Evolutionary conservation across 1,284 basidiomycete genomes (phyloP), one percentile per base, ranked within the genome.

Genomic region (Ganoderma meredithae): DNA sequence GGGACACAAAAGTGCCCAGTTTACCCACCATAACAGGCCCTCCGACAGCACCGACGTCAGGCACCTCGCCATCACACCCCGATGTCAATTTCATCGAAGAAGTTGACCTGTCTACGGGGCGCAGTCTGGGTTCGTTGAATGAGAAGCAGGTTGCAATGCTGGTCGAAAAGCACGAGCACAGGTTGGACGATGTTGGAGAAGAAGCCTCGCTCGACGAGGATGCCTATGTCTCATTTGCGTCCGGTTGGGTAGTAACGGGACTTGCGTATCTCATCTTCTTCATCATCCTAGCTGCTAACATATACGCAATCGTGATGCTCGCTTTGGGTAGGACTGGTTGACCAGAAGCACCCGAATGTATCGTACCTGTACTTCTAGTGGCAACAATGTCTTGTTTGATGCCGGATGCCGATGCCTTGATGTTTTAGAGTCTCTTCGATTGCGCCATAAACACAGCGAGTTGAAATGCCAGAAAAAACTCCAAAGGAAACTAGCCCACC

Each of bases 221-320:
- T 1, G 80, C 84, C 40, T 80, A 74, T 58, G 80, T 89, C 43
- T 86, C 90, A 72, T 95, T 86, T 72, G 88, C 86, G 73, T 92
- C 84, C 67, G 85, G 88, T 15, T 85, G 83, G 81, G 72, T 88
- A 58, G 78, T 86, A 56, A 88, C 83, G 36, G 70, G 72, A 6
- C 64, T 91, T 19, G 90, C 90, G 2, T 86, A 82, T 69, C 31
- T 83, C 15, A 85, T 94, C 60, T 93, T 89, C 81, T 71, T 86
- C 9, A 71, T 93, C 6, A 83, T 94, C 12, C 77, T 91, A 7
- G 79, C 85, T n/a, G 93, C 93, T 33, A 94, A 95, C 75, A 75
- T 86, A 22, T 92, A 91, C 72, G 89, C 86, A 3, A 76, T 92
- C 60, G 80, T 86, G 33, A 84, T 82, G 43, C 77, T 91, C 58